Evolutionary conservation across 1,139 yeast genomes (phyloP).

Genomic region (Debaryomyces robertsiae): DNA sequence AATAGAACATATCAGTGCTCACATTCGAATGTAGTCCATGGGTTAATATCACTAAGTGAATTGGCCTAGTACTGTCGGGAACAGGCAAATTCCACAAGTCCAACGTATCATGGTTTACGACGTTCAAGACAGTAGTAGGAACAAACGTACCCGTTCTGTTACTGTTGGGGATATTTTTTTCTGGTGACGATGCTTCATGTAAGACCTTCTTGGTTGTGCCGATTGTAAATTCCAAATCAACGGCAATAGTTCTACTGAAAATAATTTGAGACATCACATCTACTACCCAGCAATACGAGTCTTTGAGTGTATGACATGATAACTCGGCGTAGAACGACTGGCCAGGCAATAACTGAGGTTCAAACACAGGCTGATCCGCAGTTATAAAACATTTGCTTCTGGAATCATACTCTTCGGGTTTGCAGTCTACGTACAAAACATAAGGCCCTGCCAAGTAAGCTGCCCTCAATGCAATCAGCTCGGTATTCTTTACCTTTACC

Average conservation of each 20-base stretch:
- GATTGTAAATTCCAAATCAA: constrained; percentile 68
- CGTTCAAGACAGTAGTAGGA: constrained; percentile 28
- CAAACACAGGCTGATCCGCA: constrained; percentile 69
- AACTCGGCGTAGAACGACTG: constrained; percentile 55
- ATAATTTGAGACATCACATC: constrained; percentile 86
- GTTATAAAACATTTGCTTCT: constrained; percentile 56
- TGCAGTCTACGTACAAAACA: constrained; percentile 81
- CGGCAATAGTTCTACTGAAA: constrained; percentile 68
- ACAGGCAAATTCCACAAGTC: constrained; percentile 72
- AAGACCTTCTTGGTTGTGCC: constrained; percentile 53
- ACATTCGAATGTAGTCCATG: constrained; percentile 94
- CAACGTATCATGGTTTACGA: constrained; percentile 58
- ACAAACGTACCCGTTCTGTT: constrained; percentile 34
- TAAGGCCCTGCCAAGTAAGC: constrained; percentile 92
- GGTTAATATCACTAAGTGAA: constrained; percentile 77
- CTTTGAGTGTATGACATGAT: constrained; percentile 37
- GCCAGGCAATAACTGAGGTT: constrained; percentile 69
- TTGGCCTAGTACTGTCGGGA: constrained; percentile 50
- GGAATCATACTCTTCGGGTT: constrained; percentile 64
- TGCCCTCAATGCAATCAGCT: constrained; percentile 76
- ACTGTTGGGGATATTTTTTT: constrained; percentile 31
- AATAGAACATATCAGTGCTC: constrained; percentile 82
- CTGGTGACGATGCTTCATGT: constrained; percentile 35
- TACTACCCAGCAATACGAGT: constrained; percentile 70
- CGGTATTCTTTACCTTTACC: constrained; percentile 73